phyloP scores from a whole-genome alignment of 2,329 filamentous ascomycete species.

The Penicillium hordei region DNA sequence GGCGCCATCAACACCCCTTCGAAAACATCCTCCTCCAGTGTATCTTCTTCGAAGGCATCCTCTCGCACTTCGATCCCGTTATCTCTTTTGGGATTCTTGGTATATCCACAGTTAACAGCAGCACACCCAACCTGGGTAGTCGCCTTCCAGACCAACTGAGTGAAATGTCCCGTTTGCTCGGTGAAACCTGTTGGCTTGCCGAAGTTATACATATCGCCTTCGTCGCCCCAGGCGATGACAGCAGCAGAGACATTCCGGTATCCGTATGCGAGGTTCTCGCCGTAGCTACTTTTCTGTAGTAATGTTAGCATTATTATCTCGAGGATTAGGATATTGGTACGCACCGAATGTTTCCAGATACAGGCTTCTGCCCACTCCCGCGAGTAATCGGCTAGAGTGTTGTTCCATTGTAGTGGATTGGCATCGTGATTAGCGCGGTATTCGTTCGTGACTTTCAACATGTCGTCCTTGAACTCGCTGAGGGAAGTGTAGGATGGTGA shows the following conservation, averaged over 20 bases:
- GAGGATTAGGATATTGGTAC: not conserved
- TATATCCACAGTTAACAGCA: constrained; percentile 43
- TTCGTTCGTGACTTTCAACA: constrained; percentile 66
- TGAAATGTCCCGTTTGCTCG: constrained; percentile 67
- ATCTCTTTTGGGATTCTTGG: constrained; percentile 16
- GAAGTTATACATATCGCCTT: constrained; percentile 62
- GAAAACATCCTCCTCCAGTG: not conserved
- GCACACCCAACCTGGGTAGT: constrained; percentile 62
- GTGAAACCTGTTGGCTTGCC: constrained; percentile 54
- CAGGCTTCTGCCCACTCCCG: constrained; percentile 50
- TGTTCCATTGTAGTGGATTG: constrained; percentile 62
- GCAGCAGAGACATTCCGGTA: constrained; percentile 60
- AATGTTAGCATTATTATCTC: constrained; percentile 3
- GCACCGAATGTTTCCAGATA: constrained; percentile 44
- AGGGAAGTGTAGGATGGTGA: constrained; percentile 46
- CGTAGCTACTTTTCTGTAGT: constrained; percentile 59
- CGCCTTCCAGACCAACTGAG: constrained; percentile 69
- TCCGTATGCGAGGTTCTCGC: constrained; percentile 73
- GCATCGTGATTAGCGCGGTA: constrained; percentile 66
- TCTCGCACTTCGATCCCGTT: not conserved
- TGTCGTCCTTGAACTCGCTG: constrained; percentile 47
- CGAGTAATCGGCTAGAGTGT: constrained; percentile 59
- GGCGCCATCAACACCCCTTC: constrained; percentile 31
- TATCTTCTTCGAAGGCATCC: constrained; percentile 17
- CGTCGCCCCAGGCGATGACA: constrained; percentile 66